Evolutionary conservation across 345 rosid genomes (phyloP), one percentile per base, ranked within the genome.

Genomic region (Crucihimalaya himalaica): DNA sequence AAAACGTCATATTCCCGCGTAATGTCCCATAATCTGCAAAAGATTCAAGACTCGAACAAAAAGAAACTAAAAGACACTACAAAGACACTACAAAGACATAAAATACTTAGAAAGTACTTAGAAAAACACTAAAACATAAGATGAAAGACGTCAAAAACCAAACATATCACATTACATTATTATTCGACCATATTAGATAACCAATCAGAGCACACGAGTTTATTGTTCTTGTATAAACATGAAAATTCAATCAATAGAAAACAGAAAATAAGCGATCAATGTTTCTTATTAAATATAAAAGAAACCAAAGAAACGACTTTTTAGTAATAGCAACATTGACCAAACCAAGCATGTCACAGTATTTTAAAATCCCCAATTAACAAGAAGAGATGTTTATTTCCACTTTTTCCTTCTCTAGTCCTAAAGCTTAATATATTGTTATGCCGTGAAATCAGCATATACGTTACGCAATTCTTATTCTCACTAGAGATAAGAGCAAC

Each of bases 351-450:
- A 68, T 39, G 66, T 15, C 42, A 47, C 40, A 25, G 51, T 13
- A 18, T 29, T 29, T 29, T 20, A 63, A 28, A 56, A 54, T 69
- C 46, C 59, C 54, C 48, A 14, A 58, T 63, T 55, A 63, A 70
- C 53, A 56, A 47, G 64, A 75, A 53, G 67, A 76, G 40, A 71
- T 39, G 61, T 21, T 71, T 47, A 47, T 64, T 40, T 52, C 48
- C 64, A 63, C 50, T 34, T 54, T 32, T 63, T 66, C 65, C 68
- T 75, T 42, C 68, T 68, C 47, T 63, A 63, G 53, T 39, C 59
- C 67, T 70, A 57, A 35, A 39, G 6, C 6, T 15, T 35, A 2
- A 35, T 34, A 68, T 31, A 68, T 31, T 70, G 63, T 47, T 55
- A 37, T 29, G 80, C 76, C 14, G 37, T 47, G 34, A 72, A 70